Percentiles rank a stretch among this genome's conserved stretches.
Evolutionary conservation across 2,329 filamentous ascomycete species (phyloP).

Genomic region (Ampelomyces quisqualis): DNA sequence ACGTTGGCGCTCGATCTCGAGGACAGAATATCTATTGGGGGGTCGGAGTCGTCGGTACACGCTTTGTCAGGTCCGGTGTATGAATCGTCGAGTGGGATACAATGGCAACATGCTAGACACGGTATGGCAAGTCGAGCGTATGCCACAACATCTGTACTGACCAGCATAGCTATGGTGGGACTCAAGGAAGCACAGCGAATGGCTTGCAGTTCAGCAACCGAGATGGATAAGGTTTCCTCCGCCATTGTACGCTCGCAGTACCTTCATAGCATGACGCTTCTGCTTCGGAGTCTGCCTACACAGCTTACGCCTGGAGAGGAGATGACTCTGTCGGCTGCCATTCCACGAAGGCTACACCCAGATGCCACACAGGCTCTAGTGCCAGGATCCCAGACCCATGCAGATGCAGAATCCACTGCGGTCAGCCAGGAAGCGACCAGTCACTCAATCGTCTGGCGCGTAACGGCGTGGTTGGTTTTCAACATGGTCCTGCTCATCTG

Average conservation of each 20-base stretch:
- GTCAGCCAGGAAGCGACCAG: slow-evolving; percentile 16
- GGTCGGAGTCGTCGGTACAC: slow-evolving; percentile 21
- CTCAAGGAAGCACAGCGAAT: slow-evolving; percentile 51
- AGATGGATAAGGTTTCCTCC: slow-evolving; percentile 38
- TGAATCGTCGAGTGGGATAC: slow-evolving; percentile 45
- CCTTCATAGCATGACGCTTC: slow-evolving; percentile 63
- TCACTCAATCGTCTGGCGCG: slow-evolving; percentile 59
- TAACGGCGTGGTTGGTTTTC: slow-evolving; percentile 58
- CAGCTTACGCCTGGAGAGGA: slow-evolving; percentile 59
- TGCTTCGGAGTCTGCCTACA: slow-evolving; percentile 62
- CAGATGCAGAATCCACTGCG: too few species aligned
- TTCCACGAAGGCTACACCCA: slow-evolving; percentile 47
- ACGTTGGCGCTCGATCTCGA: slow-evolving; percentile 26
- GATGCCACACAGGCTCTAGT: too few species aligned
- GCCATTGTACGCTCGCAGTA: slow-evolving; percentile 63
- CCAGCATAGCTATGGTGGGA: slow-evolving; percentile 48
- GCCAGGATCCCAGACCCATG: too few species aligned
- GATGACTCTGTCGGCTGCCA: slow-evolving; percentile 53
- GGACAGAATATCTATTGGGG: slow-evolving; percentile 29
- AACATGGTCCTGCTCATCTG: slow-evolving; percentile 61
- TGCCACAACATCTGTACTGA: slow-evolving; percentile 3
- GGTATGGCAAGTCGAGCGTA: slow-evolving; percentile 35
- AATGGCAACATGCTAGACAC: slow-evolving; percentile 56
- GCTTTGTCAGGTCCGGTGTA: too few species aligned
- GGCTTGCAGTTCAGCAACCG: slow-evolving; percentile 38